Evolutionary conservation across 352 stramenopile genomes (phyloP).

Genomic region (Globisporangium mamillatum): DNA sequence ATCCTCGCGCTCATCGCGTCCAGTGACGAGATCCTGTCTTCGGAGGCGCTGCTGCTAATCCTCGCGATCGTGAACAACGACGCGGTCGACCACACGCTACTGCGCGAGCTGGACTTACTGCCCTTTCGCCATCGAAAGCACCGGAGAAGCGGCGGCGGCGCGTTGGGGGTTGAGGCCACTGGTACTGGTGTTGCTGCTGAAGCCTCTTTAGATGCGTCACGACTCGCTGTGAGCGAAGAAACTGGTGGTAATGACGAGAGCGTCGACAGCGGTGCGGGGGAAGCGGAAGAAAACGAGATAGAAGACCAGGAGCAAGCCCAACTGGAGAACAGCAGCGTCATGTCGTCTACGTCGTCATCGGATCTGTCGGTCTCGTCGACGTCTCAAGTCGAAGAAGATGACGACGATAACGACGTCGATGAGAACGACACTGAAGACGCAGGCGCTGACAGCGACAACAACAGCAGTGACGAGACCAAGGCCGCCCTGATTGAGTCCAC

Average conservation of each 20-base stretch:
- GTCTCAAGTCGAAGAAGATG: conserved; percentile 13
- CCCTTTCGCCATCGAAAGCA: conserved; percentile 41
- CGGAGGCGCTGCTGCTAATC: conserved; percentile 55
- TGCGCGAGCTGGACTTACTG: conserved; percentile 60
- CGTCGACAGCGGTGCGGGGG: neutral
- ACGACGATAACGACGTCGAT: conserved; percentile 6
- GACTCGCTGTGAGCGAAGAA: conserved; percentile 17
- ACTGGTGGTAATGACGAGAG: conserved; percentile 12
- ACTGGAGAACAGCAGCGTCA: conserved; percentile 17
- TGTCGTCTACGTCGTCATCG: conserved; percentile 25
- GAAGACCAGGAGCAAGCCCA: neutral
- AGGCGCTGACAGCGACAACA: neutral
- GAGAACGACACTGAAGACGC: conserved; percentile 2
- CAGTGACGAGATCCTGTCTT: conserved; percentile 58
- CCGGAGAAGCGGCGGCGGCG: conserved; percentile 12
- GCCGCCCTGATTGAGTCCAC: neutral
- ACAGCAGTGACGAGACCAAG: conserved; percentile 2
- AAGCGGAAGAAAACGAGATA: neutral
- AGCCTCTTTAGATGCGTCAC: neutral
- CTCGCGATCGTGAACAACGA: conserved; percentile 66
- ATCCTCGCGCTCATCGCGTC: conserved; percentile 62
- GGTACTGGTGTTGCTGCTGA: neutral
- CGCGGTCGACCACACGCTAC: conserved; percentile 54
- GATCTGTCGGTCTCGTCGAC: conserved; percentile 20
- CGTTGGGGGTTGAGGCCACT: neutral